phyloP scores from a whole-genome alignment of 208 protist genomes.

The Trypanosoma lewisi region DNA sequence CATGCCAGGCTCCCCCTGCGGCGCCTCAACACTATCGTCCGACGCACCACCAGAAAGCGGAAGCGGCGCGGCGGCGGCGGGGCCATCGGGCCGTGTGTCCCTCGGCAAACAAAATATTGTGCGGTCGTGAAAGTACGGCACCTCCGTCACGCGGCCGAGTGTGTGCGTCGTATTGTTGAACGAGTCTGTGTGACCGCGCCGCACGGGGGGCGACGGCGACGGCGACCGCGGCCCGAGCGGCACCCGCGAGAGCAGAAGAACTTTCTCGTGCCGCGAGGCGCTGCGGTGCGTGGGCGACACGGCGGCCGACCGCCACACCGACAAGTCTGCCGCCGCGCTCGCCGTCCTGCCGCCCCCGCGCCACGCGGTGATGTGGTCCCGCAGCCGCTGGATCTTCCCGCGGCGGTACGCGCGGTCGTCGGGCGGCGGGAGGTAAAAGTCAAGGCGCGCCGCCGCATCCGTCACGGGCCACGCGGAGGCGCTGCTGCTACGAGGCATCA shows the following conservation, averaged over 20 bases:
- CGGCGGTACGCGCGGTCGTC: slow-evolving; percentile 20
- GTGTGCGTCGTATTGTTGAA: neutral
- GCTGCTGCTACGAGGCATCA: neutral
- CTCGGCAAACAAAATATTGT: slow-evolving; percentile 14
- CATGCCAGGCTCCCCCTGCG: neutral
- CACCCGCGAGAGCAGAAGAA: neutral
- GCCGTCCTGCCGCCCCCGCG: neutral
- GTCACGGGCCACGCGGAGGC: neutral
- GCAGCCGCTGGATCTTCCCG: slow-evolving; percentile 18
- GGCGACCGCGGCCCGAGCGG: neutral
- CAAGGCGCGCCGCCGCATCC: slow-evolving; percentile 2
- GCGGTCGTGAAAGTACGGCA: slow-evolving; percentile 23
- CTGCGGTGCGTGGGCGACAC: neutral
- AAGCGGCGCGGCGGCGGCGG: neutral
- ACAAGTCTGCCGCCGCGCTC: neutral
- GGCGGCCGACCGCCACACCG: neutral
- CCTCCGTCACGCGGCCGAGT: neutral
- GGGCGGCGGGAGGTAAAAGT: slow-evolving; percentile 26
- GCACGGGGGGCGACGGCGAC: too few species aligned
- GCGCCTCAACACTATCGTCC: neutral
- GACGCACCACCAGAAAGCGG: neutral
- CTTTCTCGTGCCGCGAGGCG: neutral
- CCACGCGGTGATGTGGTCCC: slow-evolving; percentile 25
- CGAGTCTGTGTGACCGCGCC: neutral
- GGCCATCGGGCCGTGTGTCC: neutral